phyloP scores from a whole-genome alignment of 345 rosid species.

The Gossypium ekmanianum region DNA sequence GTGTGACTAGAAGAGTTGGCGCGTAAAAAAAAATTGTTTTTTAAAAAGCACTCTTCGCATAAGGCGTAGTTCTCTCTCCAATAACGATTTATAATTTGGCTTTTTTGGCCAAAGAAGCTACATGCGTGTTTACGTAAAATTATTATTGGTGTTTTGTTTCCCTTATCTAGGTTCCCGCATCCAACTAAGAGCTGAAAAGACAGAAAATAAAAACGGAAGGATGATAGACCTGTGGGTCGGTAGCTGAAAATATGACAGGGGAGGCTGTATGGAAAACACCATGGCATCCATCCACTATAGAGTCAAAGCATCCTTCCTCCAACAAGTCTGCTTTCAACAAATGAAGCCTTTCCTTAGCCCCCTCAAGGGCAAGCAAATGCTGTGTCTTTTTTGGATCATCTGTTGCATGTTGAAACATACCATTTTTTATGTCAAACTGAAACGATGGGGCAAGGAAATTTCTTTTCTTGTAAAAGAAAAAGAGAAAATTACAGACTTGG shows the following conservation, averaged over 20 bases:
- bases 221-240: neutral
- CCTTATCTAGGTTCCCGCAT: no score
- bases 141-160: no score
- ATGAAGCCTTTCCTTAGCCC: slow-evolving; percentile 8
- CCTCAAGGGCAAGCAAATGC: neutral
- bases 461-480: neutral
- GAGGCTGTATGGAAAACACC: neutral
- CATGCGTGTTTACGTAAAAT: no score
- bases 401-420: neutral
- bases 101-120: no score
- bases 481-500: slow-evolving; percentile 27
- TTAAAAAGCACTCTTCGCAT: no score
- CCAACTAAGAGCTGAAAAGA: neutral
- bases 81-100: no score
- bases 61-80: no score
- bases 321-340: neutral
- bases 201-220: neutral
- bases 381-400: neutral
- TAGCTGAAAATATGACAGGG: neutral
- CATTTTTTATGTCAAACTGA: neutral
- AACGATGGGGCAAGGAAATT: no score
- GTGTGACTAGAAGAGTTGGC: accelerated
- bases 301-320: neutral
- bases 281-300: neutral
- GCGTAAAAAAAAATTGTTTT: no score